These are phyloP conservation scores for Suhomyces vadensis DNA, from an alignment of 805 yeast genomes.

Conservation along the genomic window DNA sequence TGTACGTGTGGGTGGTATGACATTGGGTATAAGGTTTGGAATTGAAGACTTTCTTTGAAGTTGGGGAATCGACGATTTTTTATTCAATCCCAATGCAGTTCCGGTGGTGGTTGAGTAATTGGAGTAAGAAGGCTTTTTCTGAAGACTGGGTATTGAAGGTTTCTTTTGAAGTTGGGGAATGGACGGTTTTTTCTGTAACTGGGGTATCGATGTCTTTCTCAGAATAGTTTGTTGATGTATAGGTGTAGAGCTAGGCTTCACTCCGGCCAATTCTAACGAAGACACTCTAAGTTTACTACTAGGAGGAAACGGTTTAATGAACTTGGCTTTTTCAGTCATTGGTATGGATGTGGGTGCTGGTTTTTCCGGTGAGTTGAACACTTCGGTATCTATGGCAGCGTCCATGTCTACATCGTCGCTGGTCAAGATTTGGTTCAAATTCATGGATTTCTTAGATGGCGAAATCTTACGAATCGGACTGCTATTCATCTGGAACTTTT, in stretches of 20 bases:
- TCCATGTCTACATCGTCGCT: constrained; percentile 11
- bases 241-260: constrained; percentile 10
- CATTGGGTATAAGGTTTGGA: background rate
- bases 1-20: background rate
- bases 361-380: constrained; percentile 4
- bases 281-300: constrained; percentile 26
- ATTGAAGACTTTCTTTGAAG: constrained; percentile 7
- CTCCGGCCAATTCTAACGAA: constrained; percentile 41
- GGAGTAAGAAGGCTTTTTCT: constrained; percentile 15
- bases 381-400: background rate
- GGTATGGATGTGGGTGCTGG: background rate
- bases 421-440: constrained; percentile 33
- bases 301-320: constrained; percentile 29
- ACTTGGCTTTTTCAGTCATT: constrained; percentile 6
- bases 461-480: constrained; percentile 35
- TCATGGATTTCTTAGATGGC: constrained; percentile 42
- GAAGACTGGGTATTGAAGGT: constrained; percentile 16
- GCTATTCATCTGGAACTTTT: constrained; percentile 3
- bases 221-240: constrained; percentile 13
- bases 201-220: constrained; percentile 18
- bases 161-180: constrained; percentile 19
- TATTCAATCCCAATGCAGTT: constrained; percentile 10
- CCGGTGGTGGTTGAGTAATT: constrained; percentile 16
- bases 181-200: constrained; percentile 20
- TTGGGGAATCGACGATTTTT: constrained; percentile 7